These are phyloP conservation scores for Fusarium mangiferae DNA, from an alignment of 2,329 filamentous ascomycete genomes.

Conservation along the genomic window DNA sequence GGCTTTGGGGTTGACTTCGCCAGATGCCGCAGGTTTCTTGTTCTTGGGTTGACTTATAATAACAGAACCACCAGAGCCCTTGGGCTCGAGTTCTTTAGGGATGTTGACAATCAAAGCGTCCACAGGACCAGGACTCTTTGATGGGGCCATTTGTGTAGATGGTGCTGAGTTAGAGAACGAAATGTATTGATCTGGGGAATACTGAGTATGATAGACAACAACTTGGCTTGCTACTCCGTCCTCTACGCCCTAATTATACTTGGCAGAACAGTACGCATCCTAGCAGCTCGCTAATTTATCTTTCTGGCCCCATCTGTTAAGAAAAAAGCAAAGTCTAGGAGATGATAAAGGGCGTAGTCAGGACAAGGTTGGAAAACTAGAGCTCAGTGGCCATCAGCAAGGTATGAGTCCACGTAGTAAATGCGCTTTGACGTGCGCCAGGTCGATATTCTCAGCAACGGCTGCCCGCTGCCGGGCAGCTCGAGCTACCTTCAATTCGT, in stretches of 20 bases:
- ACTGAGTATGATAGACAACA: not conserved
- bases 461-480: not conserved
- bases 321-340: not conserved
- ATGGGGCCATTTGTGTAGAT: not conserved
- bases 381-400: not conserved
- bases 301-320: not conserved
- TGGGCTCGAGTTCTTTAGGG: not conserved
- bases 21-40: not conserved
- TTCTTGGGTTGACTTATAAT: not conserved
- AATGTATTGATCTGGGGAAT: not conserved
- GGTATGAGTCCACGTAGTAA: not conserved
- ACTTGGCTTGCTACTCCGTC: not conserved
- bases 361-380: not conserved
- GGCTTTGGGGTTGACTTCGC: not conserved
- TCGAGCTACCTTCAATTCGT: not conserved
- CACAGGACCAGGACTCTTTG: not conserved
- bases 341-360: not conserved
- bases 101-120: not conserved
- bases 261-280: not conserved
- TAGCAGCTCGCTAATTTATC: not conserved
- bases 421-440: not conserved
- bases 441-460: not conserved
- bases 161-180: not conserved
- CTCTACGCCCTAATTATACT: not conserved
- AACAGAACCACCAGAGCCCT: not conserved